Base-by-base conservation (phyloP, 805 yeast genomes). In the Kluyveromyces lactis region DNA sequence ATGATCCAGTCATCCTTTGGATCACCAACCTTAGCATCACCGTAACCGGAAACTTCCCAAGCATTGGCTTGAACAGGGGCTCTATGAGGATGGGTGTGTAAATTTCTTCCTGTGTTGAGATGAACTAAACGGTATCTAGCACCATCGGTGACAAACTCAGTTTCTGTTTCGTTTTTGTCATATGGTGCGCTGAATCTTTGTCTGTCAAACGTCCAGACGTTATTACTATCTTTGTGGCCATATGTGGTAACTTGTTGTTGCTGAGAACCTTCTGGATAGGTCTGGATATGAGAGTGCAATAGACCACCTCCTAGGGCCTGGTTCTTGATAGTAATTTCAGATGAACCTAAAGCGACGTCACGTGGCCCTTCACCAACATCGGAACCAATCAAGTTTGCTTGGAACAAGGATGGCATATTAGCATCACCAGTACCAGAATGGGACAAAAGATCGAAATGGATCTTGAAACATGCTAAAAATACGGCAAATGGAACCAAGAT, bases 181-280 rank as follows among this genome's bases (percentile, higher is more conserved):
- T 55, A 61, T 9, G 43, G 18, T 11, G 52, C 55, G 13, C 50
- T 42, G 6, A 64, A 71, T 58, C 83, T 69, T 21, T 69, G 71
- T 53, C 80, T 71, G 50, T 81, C 81, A 49, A 86, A 67, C 21
- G 71, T 53, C 83, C 95, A 89, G 40, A 82, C 76, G 59, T 90
- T 92, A 63, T 92, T 90, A 39, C 71, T 64, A 60, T 92, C 97
- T 57, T 86, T 86, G 62, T 79, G 86, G 15, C 89, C 85, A 60
- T 92, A 92, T 5, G 92, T 85, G 19, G 98, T 92, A 36, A 92
- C 72, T 63, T 92, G 99, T 61, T 89, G 97, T 64, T 92, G 97
- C 46, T 74, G 72, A 2, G 96, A 85, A 3, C 97, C 97, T 47
- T 78, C 86, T 12, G 98, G 98, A 58, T 80, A 92, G 10, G 72